These are phyloP conservation scores for Salvia rosmarinus DNA, from an alignment of 257 asterid species.

Conservation along the genomic window DNA sequence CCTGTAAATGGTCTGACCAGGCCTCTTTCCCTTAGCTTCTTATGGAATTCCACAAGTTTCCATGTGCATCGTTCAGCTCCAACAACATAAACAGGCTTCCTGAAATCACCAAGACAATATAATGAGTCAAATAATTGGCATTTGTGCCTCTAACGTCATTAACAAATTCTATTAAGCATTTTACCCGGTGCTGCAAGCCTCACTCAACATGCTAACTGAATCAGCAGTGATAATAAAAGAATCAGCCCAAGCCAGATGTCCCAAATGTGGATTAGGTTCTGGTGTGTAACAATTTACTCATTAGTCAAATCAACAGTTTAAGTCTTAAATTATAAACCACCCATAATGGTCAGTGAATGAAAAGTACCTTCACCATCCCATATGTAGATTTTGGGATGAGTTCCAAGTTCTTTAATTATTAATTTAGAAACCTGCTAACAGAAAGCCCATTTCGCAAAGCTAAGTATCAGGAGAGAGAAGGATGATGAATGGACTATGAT, in stretches of 20 bases:
- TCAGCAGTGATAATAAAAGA: constrained; percentile 87
- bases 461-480: constrained; percentile 3
- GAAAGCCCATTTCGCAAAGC: constrained; percentile 24
- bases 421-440: constrained; percentile 57
- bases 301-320: constrained; percentile 36
- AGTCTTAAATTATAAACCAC: constrained; percentile 6
- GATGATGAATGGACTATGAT: constrained; percentile 3
- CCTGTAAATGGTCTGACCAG: constrained; percentile 94
- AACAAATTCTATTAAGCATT: constrained; percentile 34
- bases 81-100: constrained; percentile 93
- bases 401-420: constrained; percentile 74
- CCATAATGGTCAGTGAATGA: constrained; percentile 4
- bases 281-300: constrained; percentile 33
- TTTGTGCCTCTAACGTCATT: constrained; percentile 20
- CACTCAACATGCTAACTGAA: constrained; percentile 95
- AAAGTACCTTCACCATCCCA: constrained; percentile 92
- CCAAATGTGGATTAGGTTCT: constrained; percentile 97
- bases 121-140: constrained; percentile 25
- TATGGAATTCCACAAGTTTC: constrained; percentile 87
- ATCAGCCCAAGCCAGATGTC: constrained; percentile 98
- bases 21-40: constrained; percentile 76
- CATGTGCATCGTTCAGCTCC: constrained; percentile 91
- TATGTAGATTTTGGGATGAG: constrained; percentile 73
- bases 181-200: constrained; percentile 99
- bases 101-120: constrained; percentile 43